Conservation (phyloP, 352 stramenopile genomes). For the Phytophthora constricta region DNA sequence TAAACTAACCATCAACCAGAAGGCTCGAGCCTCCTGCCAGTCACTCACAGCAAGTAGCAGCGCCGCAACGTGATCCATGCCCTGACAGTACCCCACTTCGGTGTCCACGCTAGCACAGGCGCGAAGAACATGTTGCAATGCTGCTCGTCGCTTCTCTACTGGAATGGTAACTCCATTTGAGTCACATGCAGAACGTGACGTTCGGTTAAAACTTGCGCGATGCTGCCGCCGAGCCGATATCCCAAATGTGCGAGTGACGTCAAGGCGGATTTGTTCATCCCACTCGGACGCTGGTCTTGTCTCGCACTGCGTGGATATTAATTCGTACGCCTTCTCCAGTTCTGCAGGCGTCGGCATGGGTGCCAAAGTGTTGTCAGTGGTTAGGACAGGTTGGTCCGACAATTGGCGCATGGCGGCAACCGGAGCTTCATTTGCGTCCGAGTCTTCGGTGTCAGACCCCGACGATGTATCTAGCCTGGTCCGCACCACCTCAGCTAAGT, state of each 20-base stretch:
- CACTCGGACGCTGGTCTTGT: conserved; percentile 26
- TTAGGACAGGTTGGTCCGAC: conserved; percentile 21
- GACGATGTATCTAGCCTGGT: conserved; percentile 46
- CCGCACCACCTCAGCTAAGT: conserved; percentile 63
- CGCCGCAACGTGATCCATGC: conserved; percentile 74
- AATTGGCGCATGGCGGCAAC: conserved; percentile 21
- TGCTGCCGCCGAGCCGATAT: conserved; percentile 56
- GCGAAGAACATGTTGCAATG: conserved; percentile 66
- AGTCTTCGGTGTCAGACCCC: conserved; percentile 56
- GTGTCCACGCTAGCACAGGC: conserved; percentile 73
- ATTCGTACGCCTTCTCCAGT: conserved; percentile 49
- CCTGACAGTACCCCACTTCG: conserved; percentile 79
- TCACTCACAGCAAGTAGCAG: conserved; percentile 68
- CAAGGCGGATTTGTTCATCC: conserved; percentile 72
- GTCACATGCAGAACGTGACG: conserved; percentile 15
- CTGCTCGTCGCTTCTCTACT: conserved; percentile 41
- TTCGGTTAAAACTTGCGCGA: conserved; percentile 27
- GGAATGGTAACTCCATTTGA: conserved; percentile 24
- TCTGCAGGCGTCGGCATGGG: conserved; percentile 19
- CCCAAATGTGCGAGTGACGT: conserved; percentile 77
- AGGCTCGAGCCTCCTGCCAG: conserved; percentile 71
- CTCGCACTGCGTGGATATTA: conserved; percentile 58
- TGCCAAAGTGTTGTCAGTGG: neutral
- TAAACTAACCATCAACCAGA: conserved; percentile 74
- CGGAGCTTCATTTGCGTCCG: conserved; percentile 34